A percentile compares a stretch with the other conserved stretches of the same genome.
Conservation (phyloP, 148 eudicot genomes). For the Rheum nobile region DNA sequence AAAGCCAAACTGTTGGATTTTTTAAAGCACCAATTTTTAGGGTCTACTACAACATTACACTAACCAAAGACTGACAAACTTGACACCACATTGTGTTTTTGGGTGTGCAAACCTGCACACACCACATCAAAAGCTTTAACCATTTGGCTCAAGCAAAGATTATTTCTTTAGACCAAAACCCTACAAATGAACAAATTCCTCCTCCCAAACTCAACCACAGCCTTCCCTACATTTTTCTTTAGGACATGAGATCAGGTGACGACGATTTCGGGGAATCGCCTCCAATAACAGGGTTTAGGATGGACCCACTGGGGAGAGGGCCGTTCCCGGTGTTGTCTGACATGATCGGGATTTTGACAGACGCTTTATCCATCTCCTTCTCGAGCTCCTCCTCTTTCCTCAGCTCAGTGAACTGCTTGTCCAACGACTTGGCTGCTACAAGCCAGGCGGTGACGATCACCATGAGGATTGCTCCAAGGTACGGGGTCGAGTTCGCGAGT, state of each 20-base stretch:
- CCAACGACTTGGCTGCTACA: slow-evolving; percentile 81
- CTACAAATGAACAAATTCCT: slow-evolving; percentile 5
- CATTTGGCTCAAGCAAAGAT: slow-evolving; percentile 2
- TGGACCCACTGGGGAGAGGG: slow-evolving; percentile 17
- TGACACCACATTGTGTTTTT: not conserved
- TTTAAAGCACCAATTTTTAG: not conserved
- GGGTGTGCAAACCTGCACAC: not conserved
- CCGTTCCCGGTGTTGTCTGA: slow-evolving; percentile 18
- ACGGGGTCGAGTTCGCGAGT: slow-evolving; percentile 93
- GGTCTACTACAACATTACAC: slow-evolving; percentile 3
- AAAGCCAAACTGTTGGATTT: not conserved
- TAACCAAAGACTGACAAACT: not conserved
- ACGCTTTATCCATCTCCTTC: slow-evolving; percentile 82
- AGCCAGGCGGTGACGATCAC: slow-evolving; percentile 85
- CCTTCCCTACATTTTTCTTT: not conserved
- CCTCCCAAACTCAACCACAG: not conserved
- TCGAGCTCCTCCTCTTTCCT: slow-evolving; percentile 87
- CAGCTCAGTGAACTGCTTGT: slow-evolving; percentile 71
- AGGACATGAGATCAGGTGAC: slow-evolving; percentile 25
- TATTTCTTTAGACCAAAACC: not conserved
- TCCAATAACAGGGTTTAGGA: slow-evolving; percentile 28
- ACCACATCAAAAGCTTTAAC: not conserved
- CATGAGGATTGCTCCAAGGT: slow-evolving; percentile 77
- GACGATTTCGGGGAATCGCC: slow-evolving; percentile 34
- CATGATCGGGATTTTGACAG: slow-evolving; percentile 62